A percentile compares a stretch with the other conserved stretches of the same genome.
Evolutionary conservation across 1,139 yeast genomes (phyloP).

Genomic region (Sugiyamaella neomexicana): DNA sequence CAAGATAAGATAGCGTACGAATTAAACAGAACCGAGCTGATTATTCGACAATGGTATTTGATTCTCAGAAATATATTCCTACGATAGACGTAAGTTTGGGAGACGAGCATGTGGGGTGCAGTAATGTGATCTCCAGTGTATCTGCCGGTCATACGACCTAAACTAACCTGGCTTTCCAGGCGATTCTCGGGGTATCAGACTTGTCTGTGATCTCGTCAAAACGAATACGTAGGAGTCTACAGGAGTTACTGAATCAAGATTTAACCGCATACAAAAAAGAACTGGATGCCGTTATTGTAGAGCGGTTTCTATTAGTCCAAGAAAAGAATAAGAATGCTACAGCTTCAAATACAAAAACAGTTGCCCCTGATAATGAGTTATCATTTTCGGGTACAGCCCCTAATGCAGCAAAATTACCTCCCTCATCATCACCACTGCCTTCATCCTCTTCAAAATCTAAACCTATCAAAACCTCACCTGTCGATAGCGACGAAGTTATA

Average conservation of each 20-base stretch:
- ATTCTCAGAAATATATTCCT: conserved; percentile 47
- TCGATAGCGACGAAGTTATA: conserved; percentile 46
- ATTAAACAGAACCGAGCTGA: background rate
- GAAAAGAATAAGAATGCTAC: conserved; percentile 35
- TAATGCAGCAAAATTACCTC: background rate
- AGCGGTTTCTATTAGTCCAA: conserved; percentile 54
- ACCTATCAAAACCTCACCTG: conserved; percentile 18
- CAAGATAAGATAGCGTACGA: background rate
- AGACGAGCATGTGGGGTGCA: too few relatives aligned
- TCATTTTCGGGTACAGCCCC: background rate
- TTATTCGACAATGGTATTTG: conserved; percentile 2
- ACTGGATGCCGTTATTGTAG: conserved; percentile 61
- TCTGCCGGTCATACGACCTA: background rate
- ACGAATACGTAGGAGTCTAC: conserved; percentile 66
- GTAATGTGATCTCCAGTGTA: background rate
- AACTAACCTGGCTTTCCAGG: conserved; percentile 42
- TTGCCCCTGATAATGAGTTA: background rate
- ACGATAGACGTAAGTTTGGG: conserved; percentile 63
- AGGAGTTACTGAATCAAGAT: conserved; percentile 62
- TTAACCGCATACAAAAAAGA: conserved; percentile 53
- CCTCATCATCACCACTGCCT: background rate
- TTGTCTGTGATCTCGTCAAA: conserved; percentile 71
- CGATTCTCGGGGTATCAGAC: conserved; percentile 72
- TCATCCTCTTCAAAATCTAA: conserved; percentile 11
- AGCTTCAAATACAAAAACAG: background rate